Evolutionary conservation across 352 stramenopile genomes (phyloP), one percentile per base, ranked within the genome.

Genomic region (Phytophthora sp.): DNA sequence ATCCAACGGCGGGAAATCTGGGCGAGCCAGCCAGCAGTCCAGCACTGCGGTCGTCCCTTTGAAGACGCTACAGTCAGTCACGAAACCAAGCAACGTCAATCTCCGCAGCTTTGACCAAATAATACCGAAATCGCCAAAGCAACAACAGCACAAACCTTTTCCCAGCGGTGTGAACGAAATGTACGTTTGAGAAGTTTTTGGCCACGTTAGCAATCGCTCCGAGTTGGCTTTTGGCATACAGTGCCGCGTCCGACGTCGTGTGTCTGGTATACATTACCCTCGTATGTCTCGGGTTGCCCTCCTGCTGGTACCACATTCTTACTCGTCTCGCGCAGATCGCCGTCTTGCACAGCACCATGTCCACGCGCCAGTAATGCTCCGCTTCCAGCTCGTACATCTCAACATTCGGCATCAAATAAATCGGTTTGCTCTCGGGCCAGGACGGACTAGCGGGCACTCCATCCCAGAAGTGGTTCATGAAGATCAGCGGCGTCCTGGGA

Each of bases 381-480:
- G 72, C 69, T 11, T 66, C 29, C 1, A 88, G 68, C 56, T 86
- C 79, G 57, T 84, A 74, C 78, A 88, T 88, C 45, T 88, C 74
- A 5, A 86, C 70, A 49, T 83, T 82, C 13, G 74, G 72, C 77
- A 86, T 82, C 8, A 86, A 44, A 57, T 76, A 89, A 42, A 86
- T 35, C 0, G 69, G 71, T 33, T 85, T 87, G 8, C 23, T 64
- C 27, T 35, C 47, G 0, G 79, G 79, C 69, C 73, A 88, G 12
- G 20, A 38, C n/a, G 63, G 41, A 15, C 50, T 45, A 15, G 69
- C 52, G 7, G 66, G 50, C 6, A 79, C 49, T 20, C 45, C 61
- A 4, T 84, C 62, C 77, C 77, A 85, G 51, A 84, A 87, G 53
- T 89, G 80, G 47, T 84, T 89, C 60, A 89, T 79, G 61, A 87